These are phyloP conservation scores for Hebeloma cylindrosporum DNA, from an alignment of 768 basidiomycete species.

Conservation along the genomic window DNA sequence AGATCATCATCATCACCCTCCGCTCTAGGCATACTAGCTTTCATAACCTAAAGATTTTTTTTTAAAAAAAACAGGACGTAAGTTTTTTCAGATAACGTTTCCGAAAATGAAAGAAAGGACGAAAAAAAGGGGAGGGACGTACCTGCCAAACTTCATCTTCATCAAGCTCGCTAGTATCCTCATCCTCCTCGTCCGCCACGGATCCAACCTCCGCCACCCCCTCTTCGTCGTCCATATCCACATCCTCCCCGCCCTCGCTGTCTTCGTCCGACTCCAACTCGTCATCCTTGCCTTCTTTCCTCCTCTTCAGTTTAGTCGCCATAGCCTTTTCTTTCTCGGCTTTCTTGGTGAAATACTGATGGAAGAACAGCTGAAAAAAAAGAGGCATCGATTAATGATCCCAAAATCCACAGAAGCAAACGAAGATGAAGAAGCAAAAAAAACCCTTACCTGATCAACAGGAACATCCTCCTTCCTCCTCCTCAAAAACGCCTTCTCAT, in stretches of 20 bases:
- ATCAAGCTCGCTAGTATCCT: slow-evolving; percentile 39
- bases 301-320: slow-evolving; percentile 37
- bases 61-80: slow-evolving; percentile 1
- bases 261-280: slow-evolving; percentile 39
- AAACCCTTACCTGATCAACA: slow-evolving; percentile 87
- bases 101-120: too few species aligned
- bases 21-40: slow-evolving; percentile 74
- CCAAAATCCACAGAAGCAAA: neutral
- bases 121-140: neutral
- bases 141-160: slow-evolving; percentile 89
- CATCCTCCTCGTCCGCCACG: slow-evolving; percentile 30
- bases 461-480: slow-evolving; percentile 71
- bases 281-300: slow-evolving; percentile 32
- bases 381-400: neutral
- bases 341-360: slow-evolving; percentile 83
- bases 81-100: too few species aligned
- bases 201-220: slow-evolving; percentile 30
- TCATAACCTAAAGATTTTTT: slow-evolving; percentile 92
- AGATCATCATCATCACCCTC: slow-evolving; percentile 48
- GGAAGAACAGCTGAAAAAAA: slow-evolving; percentile 74
- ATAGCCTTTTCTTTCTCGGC: slow-evolving; percentile 52
- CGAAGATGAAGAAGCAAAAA: slow-evolving; percentile 19
- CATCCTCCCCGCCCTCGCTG: slow-evolving; percentile 41
- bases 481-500: slow-evolving; percentile 75
- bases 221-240: slow-evolving; percentile 35